These are phyloP conservation scores for Fraxinus latifolia DNA, from an alignment of 305 asterid species.

Conservation along the genomic window DNA sequence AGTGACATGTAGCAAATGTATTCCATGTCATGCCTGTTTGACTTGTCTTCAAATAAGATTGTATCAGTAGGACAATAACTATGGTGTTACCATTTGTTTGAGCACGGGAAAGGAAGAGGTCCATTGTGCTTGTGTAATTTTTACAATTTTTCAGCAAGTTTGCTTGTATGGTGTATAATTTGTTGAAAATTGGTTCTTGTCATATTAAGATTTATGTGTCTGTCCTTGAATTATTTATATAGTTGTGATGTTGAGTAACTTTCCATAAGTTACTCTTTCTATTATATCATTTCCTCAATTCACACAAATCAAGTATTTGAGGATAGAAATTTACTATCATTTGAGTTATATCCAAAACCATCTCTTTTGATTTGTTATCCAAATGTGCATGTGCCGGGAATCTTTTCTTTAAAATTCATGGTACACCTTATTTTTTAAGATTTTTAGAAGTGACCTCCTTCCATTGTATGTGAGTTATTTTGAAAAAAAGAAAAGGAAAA, in stretches of 20 bases:
- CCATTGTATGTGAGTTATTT: slow-evolving; percentile 2
- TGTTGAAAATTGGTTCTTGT: neutral
- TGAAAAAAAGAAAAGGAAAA: neutral
- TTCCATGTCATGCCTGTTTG: neutral
- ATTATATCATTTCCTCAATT: neutral
- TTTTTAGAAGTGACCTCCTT: slow-evolving; percentile 8
- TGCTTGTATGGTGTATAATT: neutral
- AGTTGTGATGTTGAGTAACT: neutral
- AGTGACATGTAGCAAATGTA: neutral
- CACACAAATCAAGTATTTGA: neutral
- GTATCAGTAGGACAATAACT: neutral
- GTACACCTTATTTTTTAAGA: slow-evolving; percentile 3
- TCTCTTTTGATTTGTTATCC: neutral
- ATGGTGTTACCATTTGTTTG: neutral
- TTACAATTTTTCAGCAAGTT: neutral
- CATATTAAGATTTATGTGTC: neutral
- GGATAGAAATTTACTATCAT: neutral
- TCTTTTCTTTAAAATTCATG: neutral
- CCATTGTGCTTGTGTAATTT: neutral
- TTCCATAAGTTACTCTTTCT: neutral
- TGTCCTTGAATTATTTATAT: neutral
- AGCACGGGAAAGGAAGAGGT: neutral
- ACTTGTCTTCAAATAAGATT: neutral
- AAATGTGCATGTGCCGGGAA: neutral
- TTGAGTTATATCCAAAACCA: neutral